A percentile compares a stretch with the other conserved stretches of the same genome.
Conservation (phyloP, 208 protist genomes). For the Acanthamoeba lenticulata region DNA sequence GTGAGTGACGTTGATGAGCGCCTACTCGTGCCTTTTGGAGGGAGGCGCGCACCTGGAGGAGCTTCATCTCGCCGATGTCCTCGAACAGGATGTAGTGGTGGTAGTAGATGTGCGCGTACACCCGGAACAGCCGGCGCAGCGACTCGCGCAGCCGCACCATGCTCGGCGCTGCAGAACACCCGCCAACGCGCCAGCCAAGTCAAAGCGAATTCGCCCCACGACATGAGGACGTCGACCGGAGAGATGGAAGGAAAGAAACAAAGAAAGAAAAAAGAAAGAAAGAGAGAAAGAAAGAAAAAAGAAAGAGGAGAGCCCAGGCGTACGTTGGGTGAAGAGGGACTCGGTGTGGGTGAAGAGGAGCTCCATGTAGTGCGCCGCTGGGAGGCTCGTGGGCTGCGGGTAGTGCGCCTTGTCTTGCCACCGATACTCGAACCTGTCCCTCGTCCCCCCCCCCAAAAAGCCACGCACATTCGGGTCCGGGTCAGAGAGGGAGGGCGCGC, state of each 20-base stretch:
- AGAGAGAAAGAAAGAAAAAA: neutral
- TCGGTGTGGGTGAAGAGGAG: neutral
- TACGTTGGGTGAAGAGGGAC: neutral
- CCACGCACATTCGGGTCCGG: too few species aligned
- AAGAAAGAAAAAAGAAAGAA: neutral
- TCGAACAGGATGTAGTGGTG: conserved; percentile 4
- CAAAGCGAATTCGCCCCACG: neutral
- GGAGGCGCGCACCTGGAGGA: neutral
- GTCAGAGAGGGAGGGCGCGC: too few species aligned
- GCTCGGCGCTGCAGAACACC: neutral
- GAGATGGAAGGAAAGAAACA: neutral
- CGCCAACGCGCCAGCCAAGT: too few species aligned
- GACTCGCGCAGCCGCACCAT: neutral
- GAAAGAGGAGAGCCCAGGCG: neutral
- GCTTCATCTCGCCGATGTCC: conserved; percentile 48
- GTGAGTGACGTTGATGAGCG: neutral
- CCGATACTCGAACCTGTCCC: neutral
- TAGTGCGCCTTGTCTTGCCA: conserved; percentile 26
- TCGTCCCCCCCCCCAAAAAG: too few species aligned
- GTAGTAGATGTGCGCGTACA: conserved; percentile 47
- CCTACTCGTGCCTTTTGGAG: neutral
- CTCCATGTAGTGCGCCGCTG: conserved; percentile 9
- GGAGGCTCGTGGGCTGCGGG: neutral
- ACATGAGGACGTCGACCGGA: neutral
- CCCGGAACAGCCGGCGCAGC: conserved; percentile 7